Evolutionary conservation across 2,329 filamentous ascomycete genomes (phyloP).

Genomic region (Penicillium sp.): DNA sequence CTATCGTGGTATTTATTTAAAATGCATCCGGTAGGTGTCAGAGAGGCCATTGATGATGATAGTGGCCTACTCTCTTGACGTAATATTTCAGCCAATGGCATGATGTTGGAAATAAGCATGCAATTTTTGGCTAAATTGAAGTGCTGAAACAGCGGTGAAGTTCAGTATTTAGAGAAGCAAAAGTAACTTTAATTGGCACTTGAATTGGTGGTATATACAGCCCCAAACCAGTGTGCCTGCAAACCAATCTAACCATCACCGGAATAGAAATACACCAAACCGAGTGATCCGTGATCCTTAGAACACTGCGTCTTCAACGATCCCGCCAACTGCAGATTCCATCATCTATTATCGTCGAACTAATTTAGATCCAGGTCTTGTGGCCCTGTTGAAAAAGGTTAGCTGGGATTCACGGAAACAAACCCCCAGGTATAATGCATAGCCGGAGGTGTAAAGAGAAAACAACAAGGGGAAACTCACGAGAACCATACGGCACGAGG

Average conservation of each 20-base stretch:
- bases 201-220: constrained; percentile 39
- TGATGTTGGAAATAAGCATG: neutral
- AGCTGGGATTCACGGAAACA: constrained; percentile 13
- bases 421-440: neutral
- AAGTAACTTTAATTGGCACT: constrained; percentile 33
- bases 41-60: neutral
- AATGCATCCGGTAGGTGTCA: neutral
- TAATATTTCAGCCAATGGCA: neutral
- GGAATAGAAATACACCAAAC: constrained; percentile 39
- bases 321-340: constrained; percentile 2
- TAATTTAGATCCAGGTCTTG: constrained; percentile 57
- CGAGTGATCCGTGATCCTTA: constrained; percentile 9
- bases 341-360: constrained; percentile 21
- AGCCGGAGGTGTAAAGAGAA: neutral
- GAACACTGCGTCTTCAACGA: constrained; percentile 11
- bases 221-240: constrained; percentile 30
- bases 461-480: constrained; percentile 29
- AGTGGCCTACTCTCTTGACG: neutral
- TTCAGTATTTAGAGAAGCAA: constrained; percentile 14
- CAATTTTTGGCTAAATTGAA: neutral
- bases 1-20: neutral
- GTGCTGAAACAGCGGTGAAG: neutral
- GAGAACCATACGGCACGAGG: constrained; percentile 46
- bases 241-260: constrained; percentile 27
- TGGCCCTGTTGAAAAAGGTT: constrained; percentile 50